A percentile compares a stretch with the other conserved stretches of the same genome.
Conservation (phyloP, 495 filamentous ascomycete genomes). For the Hamigera avellanea region DNA sequence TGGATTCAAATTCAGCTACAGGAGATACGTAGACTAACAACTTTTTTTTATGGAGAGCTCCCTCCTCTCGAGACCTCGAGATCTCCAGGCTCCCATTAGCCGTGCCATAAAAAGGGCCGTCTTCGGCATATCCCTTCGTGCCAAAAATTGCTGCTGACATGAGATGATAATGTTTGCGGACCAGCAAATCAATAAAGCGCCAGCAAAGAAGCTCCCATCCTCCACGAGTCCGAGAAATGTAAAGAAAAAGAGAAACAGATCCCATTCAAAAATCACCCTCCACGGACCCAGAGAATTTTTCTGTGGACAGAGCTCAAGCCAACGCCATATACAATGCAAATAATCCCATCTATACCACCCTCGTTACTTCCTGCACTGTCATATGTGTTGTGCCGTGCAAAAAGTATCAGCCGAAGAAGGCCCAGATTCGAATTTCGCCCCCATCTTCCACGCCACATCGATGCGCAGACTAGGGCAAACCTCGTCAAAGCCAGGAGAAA, state of each 20-base stretch:
- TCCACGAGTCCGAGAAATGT: conserved; percentile 28
- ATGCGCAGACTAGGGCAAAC: neutral
- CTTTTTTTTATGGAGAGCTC: conserved; percentile 15
- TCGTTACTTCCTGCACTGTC: neutral
- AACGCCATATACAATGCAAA: conserved; percentile 42
- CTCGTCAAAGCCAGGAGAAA: conserved; percentile 16
- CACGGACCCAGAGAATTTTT: conserved; percentile 19
- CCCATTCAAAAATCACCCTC: conserved; percentile 24
- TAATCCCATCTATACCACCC: conserved; percentile 20
- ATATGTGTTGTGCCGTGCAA: conserved; percentile 6
- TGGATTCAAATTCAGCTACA: neutral
- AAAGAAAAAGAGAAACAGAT: conserved; percentile 19
- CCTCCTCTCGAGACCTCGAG: conserved; percentile 10
- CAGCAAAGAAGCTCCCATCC: conserved; percentile 28
- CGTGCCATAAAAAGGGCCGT: conserved; percentile 8
- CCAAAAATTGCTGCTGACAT: conserved; percentile 15
- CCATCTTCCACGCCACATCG: neutral
- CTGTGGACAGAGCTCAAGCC: conserved; percentile 35
- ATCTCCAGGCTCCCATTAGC: conserved; percentile 6
- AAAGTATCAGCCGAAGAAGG: conserved; percentile 14
- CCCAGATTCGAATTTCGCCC: conserved; percentile 2
- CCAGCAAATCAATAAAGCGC: conserved; percentile 20
- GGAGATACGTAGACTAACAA: conserved; percentile 6
- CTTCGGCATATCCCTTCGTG: conserved; percentile 15
- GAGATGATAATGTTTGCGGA: conserved; percentile 11